phyloP scores from a whole-genome alignment of 1,284 basidiomycete genomes.

The Vanrija humicola region DNA sequence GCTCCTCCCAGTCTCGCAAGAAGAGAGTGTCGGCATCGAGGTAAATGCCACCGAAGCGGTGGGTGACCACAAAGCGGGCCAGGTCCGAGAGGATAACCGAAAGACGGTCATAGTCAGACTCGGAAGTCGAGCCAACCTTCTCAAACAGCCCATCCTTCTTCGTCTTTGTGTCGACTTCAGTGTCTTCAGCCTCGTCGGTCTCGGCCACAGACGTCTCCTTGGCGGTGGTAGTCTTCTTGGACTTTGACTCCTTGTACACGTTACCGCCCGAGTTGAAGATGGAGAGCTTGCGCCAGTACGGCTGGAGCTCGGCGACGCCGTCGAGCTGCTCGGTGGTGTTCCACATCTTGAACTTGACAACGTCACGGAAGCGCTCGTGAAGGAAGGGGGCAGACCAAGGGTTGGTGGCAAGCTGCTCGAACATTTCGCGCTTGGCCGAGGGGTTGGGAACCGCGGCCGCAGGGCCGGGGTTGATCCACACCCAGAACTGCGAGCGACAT shows the following conservation, averaged over 20 bases:
- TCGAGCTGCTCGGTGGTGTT: conserved; percentile 86
- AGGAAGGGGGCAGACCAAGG: conserved; percentile 82
- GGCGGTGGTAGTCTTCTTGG: conserved; percentile 36
- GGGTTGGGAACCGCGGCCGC: conserved; percentile 66
- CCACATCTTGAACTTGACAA: conserved; percentile 82
- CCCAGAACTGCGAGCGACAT: conserved; percentile 75
- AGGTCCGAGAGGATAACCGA: conserved; percentile 81
- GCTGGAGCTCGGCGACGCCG: conserved; percentile 67
- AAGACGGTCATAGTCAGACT: conserved; percentile 68
- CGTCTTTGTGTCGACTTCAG: conserved; percentile 16
- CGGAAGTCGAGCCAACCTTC: conserved; percentile 70
- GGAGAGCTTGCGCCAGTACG: conserved; percentile 68
- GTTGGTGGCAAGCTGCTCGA: conserved; percentile 62
- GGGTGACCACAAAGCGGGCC: conserved; percentile 78
- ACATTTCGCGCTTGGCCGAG: conserved; percentile 64
- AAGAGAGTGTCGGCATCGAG: conserved; percentile 83
- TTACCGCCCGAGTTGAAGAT: conserved; percentile 72
- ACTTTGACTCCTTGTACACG: conserved; percentile 50
- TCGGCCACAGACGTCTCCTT: conserved; percentile 24
- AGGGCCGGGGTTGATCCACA: conserved; percentile 79
- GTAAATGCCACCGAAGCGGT: conserved; percentile 80
- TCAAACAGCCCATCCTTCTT: conserved; percentile 63
- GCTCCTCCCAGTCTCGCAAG: conserved; percentile 84
- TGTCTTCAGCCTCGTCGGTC: not conserved
- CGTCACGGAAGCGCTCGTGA: conserved; percentile 70